phyloP scores from a whole-genome alignment of 306 rosid species.

The Cucumis hystrix region DNA sequence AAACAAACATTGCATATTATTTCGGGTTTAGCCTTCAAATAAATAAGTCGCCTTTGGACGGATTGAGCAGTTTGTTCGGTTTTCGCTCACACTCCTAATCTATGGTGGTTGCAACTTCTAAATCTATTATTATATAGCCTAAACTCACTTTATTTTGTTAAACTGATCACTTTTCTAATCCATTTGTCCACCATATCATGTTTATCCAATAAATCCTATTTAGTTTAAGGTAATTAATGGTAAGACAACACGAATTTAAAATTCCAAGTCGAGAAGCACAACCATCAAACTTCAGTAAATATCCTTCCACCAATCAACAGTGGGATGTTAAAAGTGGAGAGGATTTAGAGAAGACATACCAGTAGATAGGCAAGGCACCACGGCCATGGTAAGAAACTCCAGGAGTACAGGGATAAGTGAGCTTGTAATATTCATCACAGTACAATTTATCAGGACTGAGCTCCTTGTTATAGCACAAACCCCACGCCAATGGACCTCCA shows the following conservation, averaged over 20 bases:
- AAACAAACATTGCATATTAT: too few relatives aligned
- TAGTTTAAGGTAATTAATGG: not conserved
- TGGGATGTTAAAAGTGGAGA: not conserved
- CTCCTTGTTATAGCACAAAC: conserved; percentile 92
- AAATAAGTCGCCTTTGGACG: too few relatives aligned
- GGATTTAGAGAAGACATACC: conserved; percentile 26
- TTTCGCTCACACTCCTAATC: not conserved
- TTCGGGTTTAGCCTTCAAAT: too few relatives aligned
- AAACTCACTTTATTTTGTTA: not conserved
- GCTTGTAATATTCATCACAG: conserved; percentile 75
- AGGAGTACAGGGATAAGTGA: conserved; percentile 75
- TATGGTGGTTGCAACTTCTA: not conserved
- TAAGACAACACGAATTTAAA: not conserved
- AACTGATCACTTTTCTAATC: not conserved
- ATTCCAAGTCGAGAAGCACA: not conserved
- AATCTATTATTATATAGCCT: not conserved
- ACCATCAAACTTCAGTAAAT: not conserved
- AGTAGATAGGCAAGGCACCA: conserved; percentile 87
- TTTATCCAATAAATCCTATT: not conserved
- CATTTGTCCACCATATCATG: not conserved
- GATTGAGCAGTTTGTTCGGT: too few relatives aligned
- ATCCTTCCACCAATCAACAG: not conserved
- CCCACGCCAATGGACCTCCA: conserved; percentile 93
- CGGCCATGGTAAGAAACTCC: conserved; percentile 93
- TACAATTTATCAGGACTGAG: conserved; percentile 79